These are phyloP conservation scores for Ilyonectria mors-panacis DNA, from an alignment of 2,329 filamentous ascomycete species.

Conservation along the genomic window DNA sequence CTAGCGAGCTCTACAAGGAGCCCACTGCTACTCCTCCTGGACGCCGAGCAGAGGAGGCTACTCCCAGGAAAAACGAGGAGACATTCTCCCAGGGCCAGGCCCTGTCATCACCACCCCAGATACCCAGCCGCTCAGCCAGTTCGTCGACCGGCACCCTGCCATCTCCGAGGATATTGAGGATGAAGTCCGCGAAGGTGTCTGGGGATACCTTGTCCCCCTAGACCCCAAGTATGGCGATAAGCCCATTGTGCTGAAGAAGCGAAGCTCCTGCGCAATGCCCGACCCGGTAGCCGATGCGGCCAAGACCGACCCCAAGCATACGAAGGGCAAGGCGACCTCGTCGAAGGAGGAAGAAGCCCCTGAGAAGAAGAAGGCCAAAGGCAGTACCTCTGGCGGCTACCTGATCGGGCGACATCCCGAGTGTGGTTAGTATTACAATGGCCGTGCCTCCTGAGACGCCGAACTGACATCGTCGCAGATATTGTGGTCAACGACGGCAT, in stretches of 20 bases:
- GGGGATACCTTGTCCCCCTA: constrained; percentile 93
- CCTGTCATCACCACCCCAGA: constrained; percentile 76
- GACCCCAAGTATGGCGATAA: constrained; percentile 77
- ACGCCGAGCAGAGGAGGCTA: constrained; percentile 68
- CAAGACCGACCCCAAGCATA: constrained; percentile 57
- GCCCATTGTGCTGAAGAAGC: constrained; percentile 81
- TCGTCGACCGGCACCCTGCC: constrained; percentile 78
- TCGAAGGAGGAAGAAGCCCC: constrained; percentile 72
- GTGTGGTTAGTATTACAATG: constrained; percentile 76
- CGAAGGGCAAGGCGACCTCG: constrained; percentile 63
- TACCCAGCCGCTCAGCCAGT: constrained; percentile 76
- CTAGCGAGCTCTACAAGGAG: constrained; percentile 75
- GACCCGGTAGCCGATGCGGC: constrained; percentile 57
- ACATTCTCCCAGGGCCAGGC: constrained; percentile 60
- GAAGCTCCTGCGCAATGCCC: constrained; percentile 77
- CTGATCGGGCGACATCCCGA: constrained; percentile 93
- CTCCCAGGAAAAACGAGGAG: constrained; percentile 66
- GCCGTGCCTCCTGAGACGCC: neutral
- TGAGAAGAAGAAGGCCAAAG: constrained; percentile 73
- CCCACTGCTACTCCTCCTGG: constrained; percentile 79
- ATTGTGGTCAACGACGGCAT: constrained; percentile 82
- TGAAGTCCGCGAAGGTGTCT: constrained; percentile 87
- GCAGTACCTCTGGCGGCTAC: constrained; percentile 83
- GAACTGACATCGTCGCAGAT: constrained; percentile 60
- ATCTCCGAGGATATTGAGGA: constrained; percentile 88